These are phyloP conservation scores for Syzygium aromaticum DNA, from an alignment of 345 rosid genomes.

Conservation along the genomic window DNA sequence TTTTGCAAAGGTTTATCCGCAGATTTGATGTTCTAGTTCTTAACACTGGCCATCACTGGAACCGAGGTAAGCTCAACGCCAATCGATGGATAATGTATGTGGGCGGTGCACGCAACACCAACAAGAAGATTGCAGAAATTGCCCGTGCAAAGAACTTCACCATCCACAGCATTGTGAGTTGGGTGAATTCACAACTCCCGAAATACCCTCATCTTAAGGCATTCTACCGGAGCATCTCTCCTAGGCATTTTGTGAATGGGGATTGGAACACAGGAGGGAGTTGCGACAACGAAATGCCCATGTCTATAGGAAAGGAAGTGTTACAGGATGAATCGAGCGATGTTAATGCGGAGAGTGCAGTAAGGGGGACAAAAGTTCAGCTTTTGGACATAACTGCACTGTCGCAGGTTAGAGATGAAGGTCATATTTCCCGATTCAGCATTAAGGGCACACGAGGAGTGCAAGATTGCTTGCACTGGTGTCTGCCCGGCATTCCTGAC, in stretches of 20 bases:
- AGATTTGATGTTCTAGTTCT: slow-evolving; percentile 33
- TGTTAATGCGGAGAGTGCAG: slow-evolving; percentile 6
- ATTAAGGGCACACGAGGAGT: neutral
- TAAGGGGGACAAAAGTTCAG: slow-evolving; percentile 12
- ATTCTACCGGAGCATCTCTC: slow-evolving; percentile 36
- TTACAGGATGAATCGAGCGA: slow-evolving; percentile 13
- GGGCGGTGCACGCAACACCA: slow-evolving; percentile 24
- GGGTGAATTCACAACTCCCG: slow-evolving; percentile 39
- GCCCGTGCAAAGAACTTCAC: slow-evolving; percentile 37
- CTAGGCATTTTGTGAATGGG: slow-evolving; percentile 36
- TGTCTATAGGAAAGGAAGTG: slow-evolving; percentile 32
- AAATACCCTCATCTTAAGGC: slow-evolving; percentile 22
- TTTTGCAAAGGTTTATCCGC: slow-evolving; percentile 21
- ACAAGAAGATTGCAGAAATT: slow-evolving; percentile 17
- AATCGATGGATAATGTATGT: slow-evolving; percentile 45
- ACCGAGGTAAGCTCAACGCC: slow-evolving; percentile 26
- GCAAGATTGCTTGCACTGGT: slow-evolving; percentile 37
- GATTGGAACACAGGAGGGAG: slow-evolving; percentile 49
- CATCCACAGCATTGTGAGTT: slow-evolving; percentile 29
- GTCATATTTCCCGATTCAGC: slow-evolving; percentile 20
- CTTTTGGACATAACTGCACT: slow-evolving; percentile 19
- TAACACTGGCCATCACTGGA: slow-evolving; percentile 58
- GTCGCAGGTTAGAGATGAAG: slow-evolving; percentile 25
- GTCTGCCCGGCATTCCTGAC: slow-evolving; percentile 44
- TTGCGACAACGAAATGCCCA: slow-evolving; percentile 31